Evolutionary conservation across 2,329 filamentous ascomycete species (phyloP).

Genomic region (Aspergillus sp.): DNA sequence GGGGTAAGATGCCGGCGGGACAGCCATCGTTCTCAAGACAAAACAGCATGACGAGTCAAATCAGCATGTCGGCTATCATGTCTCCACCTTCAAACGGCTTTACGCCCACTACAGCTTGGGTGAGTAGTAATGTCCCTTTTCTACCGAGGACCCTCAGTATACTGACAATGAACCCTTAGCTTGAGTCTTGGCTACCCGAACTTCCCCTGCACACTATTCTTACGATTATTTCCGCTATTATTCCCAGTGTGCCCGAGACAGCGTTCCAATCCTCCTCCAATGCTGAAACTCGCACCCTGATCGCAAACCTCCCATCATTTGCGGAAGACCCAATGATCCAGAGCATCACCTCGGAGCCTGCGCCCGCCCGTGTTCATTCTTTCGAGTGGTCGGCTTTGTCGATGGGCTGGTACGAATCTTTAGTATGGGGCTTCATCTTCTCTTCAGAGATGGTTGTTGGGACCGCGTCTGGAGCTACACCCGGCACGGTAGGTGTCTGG

Average conservation of each 20-base stretch:
- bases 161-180: conserved; percentile 48
- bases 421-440: conserved; percentile 93
- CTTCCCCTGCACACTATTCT: conserved; percentile 85
- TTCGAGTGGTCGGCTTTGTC: conserved; percentile 93
- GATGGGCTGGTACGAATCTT: conserved; percentile 91
- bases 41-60: conserved; percentile 82
- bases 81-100: conserved; percentile 60
- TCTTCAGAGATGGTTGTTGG: conserved; percentile 76
- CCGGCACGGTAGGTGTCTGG: conserved; percentile 89
- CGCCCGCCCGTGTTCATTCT: conserved; percentile 74
- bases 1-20: conserved; percentile 90
- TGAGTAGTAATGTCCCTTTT: conserved; percentile 32
- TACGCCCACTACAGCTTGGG: conserved; percentile 75
- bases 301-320: conserved; percentile 45
- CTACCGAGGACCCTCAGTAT: neutral
- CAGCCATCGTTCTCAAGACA: conserved; percentile 81
- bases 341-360: conserved; percentile 68
- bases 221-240: conserved; percentile 66
- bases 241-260: conserved; percentile 50
- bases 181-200: conserved; percentile 91
- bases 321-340: conserved; percentile 59
- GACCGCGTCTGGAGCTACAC: conserved; percentile 52
- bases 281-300: conserved; percentile 42
- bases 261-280: conserved; percentile 44
- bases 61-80: conserved; percentile 61